phyloP scores from a whole-genome alignment of 2,329 filamentous ascomycete species.

The Curvularia lunata region DNA sequence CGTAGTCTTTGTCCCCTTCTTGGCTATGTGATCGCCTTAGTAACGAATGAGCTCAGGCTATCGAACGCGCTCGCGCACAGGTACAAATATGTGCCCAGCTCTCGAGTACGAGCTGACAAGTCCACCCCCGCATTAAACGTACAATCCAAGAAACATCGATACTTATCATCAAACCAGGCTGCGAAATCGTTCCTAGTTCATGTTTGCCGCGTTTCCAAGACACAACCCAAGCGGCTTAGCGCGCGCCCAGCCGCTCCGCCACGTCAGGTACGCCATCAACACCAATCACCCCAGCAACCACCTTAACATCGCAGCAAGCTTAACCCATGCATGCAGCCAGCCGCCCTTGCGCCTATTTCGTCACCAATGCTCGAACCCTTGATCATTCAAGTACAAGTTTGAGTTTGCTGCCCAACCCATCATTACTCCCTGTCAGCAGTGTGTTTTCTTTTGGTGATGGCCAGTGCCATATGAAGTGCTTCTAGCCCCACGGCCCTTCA shows the following conservation, averaged over 20 bases:
- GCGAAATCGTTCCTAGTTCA: neutral
- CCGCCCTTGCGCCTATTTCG: slow-evolving; percentile 37
- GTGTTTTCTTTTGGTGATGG: slow-evolving; percentile 8
- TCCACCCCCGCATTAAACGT: neutral
- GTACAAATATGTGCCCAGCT: neutral
- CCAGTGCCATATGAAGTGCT: slow-evolving; percentile 9
- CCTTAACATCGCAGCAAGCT: slow-evolving; percentile 14
- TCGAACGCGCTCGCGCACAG: neutral
- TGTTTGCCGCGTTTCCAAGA: slow-evolving; percentile 17
- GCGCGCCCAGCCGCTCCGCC: slow-evolving; percentile 28
- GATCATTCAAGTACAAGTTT: neutral
- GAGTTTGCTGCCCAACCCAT: slow-evolving; percentile 4
- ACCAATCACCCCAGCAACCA: slow-evolving; percentile 41
- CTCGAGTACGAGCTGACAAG: too few relatives aligned
- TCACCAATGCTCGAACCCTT: slow-evolving; percentile 18
- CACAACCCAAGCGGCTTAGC: slow-evolving; percentile 16
- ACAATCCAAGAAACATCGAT: neutral
- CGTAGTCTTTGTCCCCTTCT: too few relatives aligned
- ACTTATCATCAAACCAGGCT: slow-evolving; percentile 6
- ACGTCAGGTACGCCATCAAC: slow-evolving; percentile 37
- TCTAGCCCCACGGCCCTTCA: slow-evolving; percentile 24
- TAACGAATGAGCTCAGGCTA: too few relatives aligned
- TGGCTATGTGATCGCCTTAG: too few relatives aligned
- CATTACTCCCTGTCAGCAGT: neutral
- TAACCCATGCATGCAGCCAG: slow-evolving; percentile 23